Percentiles rank a stretch among this genome's conserved stretches.
phyloP scores from a whole-genome alignment of 192 early-diverging fungal species.

The Backusella psychrophila region DNA sequence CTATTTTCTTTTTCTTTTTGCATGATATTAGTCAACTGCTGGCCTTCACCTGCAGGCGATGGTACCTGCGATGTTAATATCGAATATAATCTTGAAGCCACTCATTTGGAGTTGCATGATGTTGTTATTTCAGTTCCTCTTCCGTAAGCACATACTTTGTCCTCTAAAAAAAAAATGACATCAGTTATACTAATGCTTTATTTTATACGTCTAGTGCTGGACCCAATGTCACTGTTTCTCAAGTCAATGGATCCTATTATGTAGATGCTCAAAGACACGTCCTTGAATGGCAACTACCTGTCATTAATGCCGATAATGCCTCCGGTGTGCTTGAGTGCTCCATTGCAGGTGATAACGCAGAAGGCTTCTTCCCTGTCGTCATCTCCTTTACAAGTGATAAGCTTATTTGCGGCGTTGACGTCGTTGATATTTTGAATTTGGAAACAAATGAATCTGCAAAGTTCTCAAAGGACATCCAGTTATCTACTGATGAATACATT shows the following conservation, averaged over 20 bases:
- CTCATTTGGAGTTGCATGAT: constrained; percentile 77
- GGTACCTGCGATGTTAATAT: constrained; percentile 94
- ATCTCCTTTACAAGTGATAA: constrained; percentile 73
- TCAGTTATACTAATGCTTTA: constrained; percentile 7
- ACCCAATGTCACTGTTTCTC: constrained; percentile 62
- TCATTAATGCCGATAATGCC: constrained; percentile 74
- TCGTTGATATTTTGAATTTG: constrained; percentile 49
- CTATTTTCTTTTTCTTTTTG: neutral
- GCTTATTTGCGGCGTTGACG: constrained; percentile 77
- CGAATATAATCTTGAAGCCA: constrained; percentile 88
- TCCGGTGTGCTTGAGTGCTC: constrained; percentile 87
- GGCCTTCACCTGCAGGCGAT: constrained; percentile 88
- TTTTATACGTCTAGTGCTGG: neutral
- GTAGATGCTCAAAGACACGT: constrained; percentile 68
- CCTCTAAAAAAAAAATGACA: neutral
- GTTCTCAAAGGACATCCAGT: constrained; percentile 72
- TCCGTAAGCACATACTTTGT: constrained; percentile 52
- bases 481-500: constrained; percentile 78
- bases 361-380: constrained; percentile 83
- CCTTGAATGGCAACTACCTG: constrained; percentile 85
- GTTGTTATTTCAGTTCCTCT: constrained; percentile 90
- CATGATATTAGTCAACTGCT: constrained; percentile 81
- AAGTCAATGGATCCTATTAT: constrained; percentile 80
- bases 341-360: constrained; percentile 71
- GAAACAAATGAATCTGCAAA: constrained; percentile 57